Evolutionary conservation across 805 yeast genomes (phyloP).

Genomic region (Kodamaea leandrae): DNA sequence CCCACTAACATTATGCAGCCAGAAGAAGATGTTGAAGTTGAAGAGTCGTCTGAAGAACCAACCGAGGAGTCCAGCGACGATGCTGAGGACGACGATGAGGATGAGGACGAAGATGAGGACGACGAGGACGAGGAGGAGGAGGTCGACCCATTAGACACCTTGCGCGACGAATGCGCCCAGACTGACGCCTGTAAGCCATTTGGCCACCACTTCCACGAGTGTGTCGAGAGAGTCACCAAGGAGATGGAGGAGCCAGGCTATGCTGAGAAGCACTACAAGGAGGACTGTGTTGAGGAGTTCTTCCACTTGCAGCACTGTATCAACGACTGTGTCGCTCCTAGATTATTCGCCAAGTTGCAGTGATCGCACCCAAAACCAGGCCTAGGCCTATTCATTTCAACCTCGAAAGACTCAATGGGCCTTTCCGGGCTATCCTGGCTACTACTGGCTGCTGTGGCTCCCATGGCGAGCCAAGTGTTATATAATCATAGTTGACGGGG

Average conservation of each 20-base stretch:
- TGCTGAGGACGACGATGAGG: slow-evolving; percentile 48
- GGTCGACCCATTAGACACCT: slow-evolving; percentile 42
- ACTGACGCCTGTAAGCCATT: slow-evolving; percentile 66
- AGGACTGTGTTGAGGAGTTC: slow-evolving; percentile 97
- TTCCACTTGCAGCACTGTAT: slow-evolving; percentile 95
- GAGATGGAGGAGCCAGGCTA: slow-evolving; percentile 83
- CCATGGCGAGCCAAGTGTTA: too few relatives aligned
- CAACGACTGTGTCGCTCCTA: slow-evolving; percentile 89
- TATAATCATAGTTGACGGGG: slow-evolving; percentile 1
- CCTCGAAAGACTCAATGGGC: slow-evolving; percentile 1
- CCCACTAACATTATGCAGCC: slow-evolving; percentile 22
- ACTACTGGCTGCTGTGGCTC: slow-evolving; percentile 1
- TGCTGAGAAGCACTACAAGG: slow-evolving; percentile 77
- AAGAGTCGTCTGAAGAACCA: slow-evolving; percentile 24
- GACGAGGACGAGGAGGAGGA: slow-evolving; percentile 71
- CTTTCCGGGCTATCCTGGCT: slow-evolving; percentile 1
- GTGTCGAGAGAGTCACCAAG: slow-evolving; percentile 91
- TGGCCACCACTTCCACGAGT: slow-evolving; percentile 89
- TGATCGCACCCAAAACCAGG: slow-evolving; percentile 31
- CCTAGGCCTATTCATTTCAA: not conserved
- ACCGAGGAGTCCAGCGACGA: slow-evolving; percentile 32
- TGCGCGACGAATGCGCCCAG: slow-evolving; percentile 60
- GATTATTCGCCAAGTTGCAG: slow-evolving; percentile 81
- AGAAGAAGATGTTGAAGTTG: slow-evolving; percentile 25
- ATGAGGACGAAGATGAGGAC: slow-evolving; percentile 57